Evolutionary conservation across 164 flowering plant species (phyloP).

Genomic region (Pachysandra terminalis): DNA sequence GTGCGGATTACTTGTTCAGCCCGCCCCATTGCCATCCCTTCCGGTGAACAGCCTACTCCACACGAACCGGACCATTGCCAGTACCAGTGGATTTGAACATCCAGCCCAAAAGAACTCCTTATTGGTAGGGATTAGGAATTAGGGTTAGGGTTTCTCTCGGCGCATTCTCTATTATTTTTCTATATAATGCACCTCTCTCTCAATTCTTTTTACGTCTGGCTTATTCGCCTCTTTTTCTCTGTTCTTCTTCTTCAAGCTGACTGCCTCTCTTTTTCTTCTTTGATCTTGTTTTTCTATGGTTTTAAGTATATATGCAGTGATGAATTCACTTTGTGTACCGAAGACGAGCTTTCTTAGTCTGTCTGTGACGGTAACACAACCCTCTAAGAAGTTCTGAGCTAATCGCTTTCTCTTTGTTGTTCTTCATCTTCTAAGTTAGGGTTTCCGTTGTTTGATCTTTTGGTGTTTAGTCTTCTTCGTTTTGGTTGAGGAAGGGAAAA

Average conservation of each 20-base stretch:
- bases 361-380: constrained; percentile 41
- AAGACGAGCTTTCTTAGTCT: constrained; percentile 20
- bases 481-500: constrained; percentile 8
- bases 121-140: no score
- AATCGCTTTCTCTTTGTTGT: neutral
- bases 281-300: neutral
- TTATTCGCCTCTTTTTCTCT: neutral
- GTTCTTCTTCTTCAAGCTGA: no score
- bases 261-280: neutral
- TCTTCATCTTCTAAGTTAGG: neutral
- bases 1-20: no score
- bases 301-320: constrained; percentile 24
- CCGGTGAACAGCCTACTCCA: no score
- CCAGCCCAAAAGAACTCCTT: no score
- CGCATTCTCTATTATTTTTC: no score
- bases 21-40: no score
- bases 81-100: no score
- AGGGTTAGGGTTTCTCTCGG: no score
- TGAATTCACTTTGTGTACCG: constrained; percentile 28
- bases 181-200: neutral
- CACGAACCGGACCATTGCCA: no score
- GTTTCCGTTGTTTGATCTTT: no score
- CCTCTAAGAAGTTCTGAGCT: constrained; percentile 74
- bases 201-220: neutral
- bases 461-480: no score